A percentile compares a stretch with the other conserved stretches of the same genome.
Evolutionary conservation across 305 asterid species (phyloP).

Genomic region (Fraxinus paxiana): DNA sequence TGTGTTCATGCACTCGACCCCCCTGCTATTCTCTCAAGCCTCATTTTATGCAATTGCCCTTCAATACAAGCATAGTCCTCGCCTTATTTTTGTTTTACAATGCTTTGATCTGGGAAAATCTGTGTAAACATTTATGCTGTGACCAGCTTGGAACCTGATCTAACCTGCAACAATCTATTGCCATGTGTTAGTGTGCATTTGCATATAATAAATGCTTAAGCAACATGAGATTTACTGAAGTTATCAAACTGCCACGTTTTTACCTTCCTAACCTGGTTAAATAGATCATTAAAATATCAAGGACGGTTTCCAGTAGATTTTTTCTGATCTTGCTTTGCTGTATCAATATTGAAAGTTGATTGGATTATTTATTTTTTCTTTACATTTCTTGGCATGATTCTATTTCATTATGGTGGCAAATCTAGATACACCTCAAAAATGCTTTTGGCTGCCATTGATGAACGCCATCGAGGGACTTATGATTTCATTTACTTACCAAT

Average conservation of each 20-base stretch:
- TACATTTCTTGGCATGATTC: slow-evolving; percentile 18
- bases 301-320: background rate
- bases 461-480: slow-evolving; percentile 86
- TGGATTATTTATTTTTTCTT: slow-evolving; percentile 1
- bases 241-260: background rate
- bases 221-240: background rate
- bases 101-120: background rate
- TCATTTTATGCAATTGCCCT: background rate
- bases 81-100: background rate
- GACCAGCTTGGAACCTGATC: background rate
- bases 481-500: slow-evolving; percentile 94
- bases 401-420: slow-evolving; percentile 25
- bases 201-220: background rate
- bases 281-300: slow-evolving; percentile 1
- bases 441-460: slow-evolving; percentile 97
- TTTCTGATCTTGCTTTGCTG: slow-evolving; percentile 11
- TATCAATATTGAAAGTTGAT: background rate
- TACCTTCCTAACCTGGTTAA: slow-evolving; percentile 6
- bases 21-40: background rate
- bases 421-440: slow-evolving; percentile 92
- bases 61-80: background rate
- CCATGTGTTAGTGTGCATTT: background rate
- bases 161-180: background rate
- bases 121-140: background rate
- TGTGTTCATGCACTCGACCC: background rate